These are phyloP conservation scores for Neobulgaria alba DNA, from an alignment of 2,329 filamentous ascomycete genomes.

Conservation along the genomic window DNA sequence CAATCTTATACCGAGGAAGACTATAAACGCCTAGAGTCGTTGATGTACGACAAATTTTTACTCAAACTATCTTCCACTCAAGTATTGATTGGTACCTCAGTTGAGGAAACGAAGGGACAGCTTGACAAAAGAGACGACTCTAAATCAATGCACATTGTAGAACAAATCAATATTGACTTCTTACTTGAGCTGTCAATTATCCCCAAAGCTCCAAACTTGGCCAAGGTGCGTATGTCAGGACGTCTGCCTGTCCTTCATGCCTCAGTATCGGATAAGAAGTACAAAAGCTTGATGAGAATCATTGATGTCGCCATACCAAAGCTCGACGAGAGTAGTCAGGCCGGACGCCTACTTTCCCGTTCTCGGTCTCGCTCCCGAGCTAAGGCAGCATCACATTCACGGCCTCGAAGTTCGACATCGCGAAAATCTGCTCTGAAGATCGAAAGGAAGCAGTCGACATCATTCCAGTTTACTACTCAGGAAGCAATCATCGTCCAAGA, in stretches of 20 bases:
- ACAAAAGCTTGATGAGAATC: conserved; percentile 92
- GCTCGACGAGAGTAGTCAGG: conserved; percentile 39
- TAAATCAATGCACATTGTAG: conserved; percentile 78
- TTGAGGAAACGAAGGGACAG: conserved; percentile 81
- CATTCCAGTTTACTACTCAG: conserved; percentile 64
- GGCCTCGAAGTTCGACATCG: conserved; percentile 22
- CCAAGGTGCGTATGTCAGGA: conserved; percentile 83
- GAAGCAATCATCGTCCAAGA: conserved; percentile 69
- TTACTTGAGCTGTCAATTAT: conserved; percentile 92
- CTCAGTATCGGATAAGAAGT: conserved; percentile 87
- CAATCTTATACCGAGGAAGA: conserved; percentile 84
- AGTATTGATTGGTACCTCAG: conserved; percentile 86
- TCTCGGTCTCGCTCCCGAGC: conserved; percentile 13
- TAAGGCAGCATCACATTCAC: no score
- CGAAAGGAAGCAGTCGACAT: conserved; percentile 55
- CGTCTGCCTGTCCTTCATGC: conserved; percentile 88
- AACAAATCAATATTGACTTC: conserved; percentile 96
- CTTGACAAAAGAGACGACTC: conserved; percentile 58
- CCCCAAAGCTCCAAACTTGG: conserved; percentile 89
- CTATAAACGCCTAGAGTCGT: conserved; percentile 73
- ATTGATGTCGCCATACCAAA: conserved; percentile 93
- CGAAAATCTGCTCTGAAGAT: conserved; percentile 36
- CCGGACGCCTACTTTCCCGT: not conserved
- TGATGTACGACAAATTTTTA: conserved; percentile 97
- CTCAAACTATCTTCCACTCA: conserved; percentile 92